Base-by-base conservation (phyloP, 345 rosid genomes). In the Acer yangbiense region DNA sequence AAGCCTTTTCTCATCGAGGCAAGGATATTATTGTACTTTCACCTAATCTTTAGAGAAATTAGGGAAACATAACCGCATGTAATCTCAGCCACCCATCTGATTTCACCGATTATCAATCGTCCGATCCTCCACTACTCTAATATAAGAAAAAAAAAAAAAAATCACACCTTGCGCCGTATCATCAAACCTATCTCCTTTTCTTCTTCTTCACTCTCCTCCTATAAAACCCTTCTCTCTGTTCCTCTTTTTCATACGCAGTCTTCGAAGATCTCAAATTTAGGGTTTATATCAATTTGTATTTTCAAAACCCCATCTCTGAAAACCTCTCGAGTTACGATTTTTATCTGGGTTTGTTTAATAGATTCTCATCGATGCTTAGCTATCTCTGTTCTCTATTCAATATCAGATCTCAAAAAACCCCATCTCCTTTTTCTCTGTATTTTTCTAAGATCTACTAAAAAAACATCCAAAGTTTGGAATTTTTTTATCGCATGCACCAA, bases 61-160 rank as follows among this genome's bases (percentile, higher is more conserved):
- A 68, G 79, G 44, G 66, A 21, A 57, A 54, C 50, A 27, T 9
- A 32, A 27, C 41, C 16, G 46, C 12, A 65, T 46, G 6, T 6
- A 13, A 18, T 68, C 64, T 23, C 13, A 67, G 57, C 81, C 85
- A 61, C 62, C 68, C 64, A 69, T 80, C 54, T 6, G 0, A 4
- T 0, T 9, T 61, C 29, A 8, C 68, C 13, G 54, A 60, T 23
- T 10, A 0, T 57, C 57, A 9, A 50, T 82, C 79, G 83, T 80
- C 73, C 41, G 70, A 75, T 75, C 21, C 29, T 32, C n/a, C 0
- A 32, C 10, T 23, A 46, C 48, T 21, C 18, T 39, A 8, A 75
- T 39, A 27, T 78, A 78, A 77, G 76, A 72, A 72, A 1, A 68
- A 1, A 3, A 7, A n/a, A 13, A 1, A 3, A 7, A n/a, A 13